Evolutionary conservation across 2,329 filamentous ascomycete genomes (phyloP).

Genomic region (Cladosporium sp.): DNA sequence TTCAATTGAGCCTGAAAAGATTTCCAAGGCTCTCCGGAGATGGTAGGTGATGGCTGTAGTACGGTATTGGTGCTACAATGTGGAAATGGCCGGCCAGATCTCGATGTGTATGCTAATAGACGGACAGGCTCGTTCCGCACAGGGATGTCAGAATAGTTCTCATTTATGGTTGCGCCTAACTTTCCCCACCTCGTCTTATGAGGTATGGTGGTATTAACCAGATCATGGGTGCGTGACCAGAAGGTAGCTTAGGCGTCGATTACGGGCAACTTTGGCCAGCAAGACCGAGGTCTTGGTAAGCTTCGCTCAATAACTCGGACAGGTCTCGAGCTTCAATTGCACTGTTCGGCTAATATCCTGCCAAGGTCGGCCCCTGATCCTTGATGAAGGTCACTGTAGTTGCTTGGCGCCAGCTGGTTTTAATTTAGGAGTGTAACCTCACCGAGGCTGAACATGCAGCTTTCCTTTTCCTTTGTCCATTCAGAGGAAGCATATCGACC

Average conservation of each 20-base stretch:
- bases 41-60: slow-evolving; percentile 1
- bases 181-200: no score
- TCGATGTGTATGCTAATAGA: not conserved
- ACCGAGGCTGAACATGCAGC: no score
- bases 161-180: no score
- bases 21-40: not conserved
- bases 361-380: not conserved
- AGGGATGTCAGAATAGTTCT: not conserved
- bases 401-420: not conserved
- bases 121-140: slow-evolving; percentile 2
- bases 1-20: slow-evolving; percentile 9
- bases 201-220: no score
- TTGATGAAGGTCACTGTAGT: not conserved
- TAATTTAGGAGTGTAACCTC: not conserved
- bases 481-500: no score
- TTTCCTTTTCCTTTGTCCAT: no score
- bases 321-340: not conserved
- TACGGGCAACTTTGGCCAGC: no score
- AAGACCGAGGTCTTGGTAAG: slow-evolving; percentile 1
- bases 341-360: not conserved
- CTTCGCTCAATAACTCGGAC: not conserved
- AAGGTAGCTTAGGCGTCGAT: no score
- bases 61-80: not conserved
- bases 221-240: no score
- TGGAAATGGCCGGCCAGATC: not conserved